phyloP scores from a whole-genome alignment of 2,329 filamentous ascomycete genomes.

The Aspergillus aculeatus region DNA sequence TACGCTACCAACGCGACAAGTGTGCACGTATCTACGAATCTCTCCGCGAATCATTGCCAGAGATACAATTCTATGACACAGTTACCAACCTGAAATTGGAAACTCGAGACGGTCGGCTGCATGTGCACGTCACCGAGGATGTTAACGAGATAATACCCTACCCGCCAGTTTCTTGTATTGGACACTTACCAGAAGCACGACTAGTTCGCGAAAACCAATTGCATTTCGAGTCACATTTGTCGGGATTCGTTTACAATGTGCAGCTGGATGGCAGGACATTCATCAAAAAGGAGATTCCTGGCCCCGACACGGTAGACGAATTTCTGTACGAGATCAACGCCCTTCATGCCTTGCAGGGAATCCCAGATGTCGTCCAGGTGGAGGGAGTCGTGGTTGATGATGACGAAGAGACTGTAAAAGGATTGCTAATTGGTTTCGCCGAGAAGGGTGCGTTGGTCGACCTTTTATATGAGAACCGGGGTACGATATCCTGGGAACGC shows the following conservation, averaged over 20 bases:
- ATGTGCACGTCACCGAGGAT: constrained; percentile 98
- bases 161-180: constrained; percentile 69
- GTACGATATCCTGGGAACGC: constrained; percentile 64
- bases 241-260: constrained; percentile 96
- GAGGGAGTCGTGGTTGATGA: constrained; percentile 87
- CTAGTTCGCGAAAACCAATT: constrained; percentile 70
- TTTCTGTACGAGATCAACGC: constrained; percentile 98
- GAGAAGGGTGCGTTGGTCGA: constrained; percentile 86
- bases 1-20: constrained; percentile 86
- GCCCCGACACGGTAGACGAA: constrained; percentile 91
- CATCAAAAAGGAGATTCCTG: constrained; percentile 98
- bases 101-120: constrained; percentile 80
- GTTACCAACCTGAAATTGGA: constrained; percentile 95
- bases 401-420: constrained; percentile 70
- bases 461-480: constrained; percentile 76
- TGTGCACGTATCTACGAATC: constrained; percentile 90
- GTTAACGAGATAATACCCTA: constrained; percentile 91
- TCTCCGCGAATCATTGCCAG: constrained; percentile 84
- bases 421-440: constrained; percentile 84
- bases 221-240: constrained; percentile 86
- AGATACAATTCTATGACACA: constrained; percentile 93
- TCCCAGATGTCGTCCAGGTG: constrained; percentile 77
- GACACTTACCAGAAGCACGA: constrained; percentile 58
- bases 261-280: constrained; percentile 64
- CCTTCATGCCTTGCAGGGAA: constrained; percentile 71